These are phyloP conservation scores for Cucumis cinereus DNA, from an alignment of 306 rosid species.

Conservation along the genomic window DNA sequence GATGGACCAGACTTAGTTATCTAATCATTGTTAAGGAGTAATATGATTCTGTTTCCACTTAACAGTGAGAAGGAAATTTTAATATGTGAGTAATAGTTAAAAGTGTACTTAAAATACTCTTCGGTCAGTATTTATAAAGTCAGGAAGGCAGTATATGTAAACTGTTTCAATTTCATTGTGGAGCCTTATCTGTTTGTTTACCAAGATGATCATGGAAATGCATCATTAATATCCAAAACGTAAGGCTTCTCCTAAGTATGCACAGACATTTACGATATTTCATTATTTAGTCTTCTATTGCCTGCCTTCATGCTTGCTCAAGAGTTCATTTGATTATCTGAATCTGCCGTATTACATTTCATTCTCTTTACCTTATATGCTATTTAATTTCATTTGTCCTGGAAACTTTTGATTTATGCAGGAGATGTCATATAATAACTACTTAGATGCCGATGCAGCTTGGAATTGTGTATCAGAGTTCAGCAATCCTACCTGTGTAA, in stretches of 20 bases:
- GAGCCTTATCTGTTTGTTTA: background rate
- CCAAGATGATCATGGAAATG: background rate
- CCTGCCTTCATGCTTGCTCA: background rate
- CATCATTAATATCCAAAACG: background rate
- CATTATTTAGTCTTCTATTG: background rate
- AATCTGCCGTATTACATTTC: background rate
- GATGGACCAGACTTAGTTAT: background rate
- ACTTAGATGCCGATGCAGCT: constrained; percentile 92
- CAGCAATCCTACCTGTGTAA: constrained; percentile 63
- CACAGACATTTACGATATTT: background rate
- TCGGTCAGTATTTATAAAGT: too few relatives aligned
- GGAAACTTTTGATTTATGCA: constrained; percentile 20
- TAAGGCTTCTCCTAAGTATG: background rate
- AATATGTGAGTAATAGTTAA: background rate
- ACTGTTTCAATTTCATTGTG: background rate
- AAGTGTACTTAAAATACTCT: too few relatives aligned
- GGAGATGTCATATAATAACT: constrained; percentile 92
- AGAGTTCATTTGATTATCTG: background rate
- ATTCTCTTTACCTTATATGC: background rate
- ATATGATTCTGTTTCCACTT: background rate
- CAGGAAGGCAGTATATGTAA: background rate
- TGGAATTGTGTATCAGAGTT: constrained; percentile 94
- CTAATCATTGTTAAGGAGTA: background rate
- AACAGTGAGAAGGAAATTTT: background rate
- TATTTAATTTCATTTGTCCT: background rate